Evolutionary conservation across 768 basidiomycete genomes (phyloP).

Genomic region (Hygrocybe punicea): DNA sequence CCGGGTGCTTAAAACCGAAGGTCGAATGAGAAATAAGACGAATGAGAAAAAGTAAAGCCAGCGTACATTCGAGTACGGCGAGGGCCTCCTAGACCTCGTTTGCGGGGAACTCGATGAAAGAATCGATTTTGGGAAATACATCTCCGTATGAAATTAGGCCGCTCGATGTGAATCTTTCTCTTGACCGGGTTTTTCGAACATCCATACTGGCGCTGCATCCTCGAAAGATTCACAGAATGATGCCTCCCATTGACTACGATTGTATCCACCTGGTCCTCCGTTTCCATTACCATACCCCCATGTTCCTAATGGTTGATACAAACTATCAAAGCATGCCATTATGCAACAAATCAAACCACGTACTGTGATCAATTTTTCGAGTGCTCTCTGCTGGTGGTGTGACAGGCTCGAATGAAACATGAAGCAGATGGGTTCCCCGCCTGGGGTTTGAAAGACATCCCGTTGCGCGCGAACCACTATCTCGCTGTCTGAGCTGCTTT

Average conservation of each 20-base stretch:
- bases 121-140: background rate
- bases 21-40: background rate
- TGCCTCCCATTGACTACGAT: background rate
- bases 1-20: constrained; percentile 22
- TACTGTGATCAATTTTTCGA: background rate
- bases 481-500: background rate
- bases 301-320: background rate
- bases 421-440: background rate
- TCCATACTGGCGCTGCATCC: background rate
- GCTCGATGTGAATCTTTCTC: constrained; percentile 3
- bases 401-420: background rate
- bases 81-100: background rate
- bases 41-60: background rate
- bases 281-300: constrained; percentile 5
- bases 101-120: background rate
- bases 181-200: background rate
- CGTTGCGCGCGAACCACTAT: background rate
- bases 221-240: background rate
- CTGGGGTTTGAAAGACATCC: background rate
- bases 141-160: background rate
- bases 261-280: background rate
- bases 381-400: background rate
- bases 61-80: background rate
- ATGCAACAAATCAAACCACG: background rate
- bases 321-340: background rate